Evolutionary conservation across 2,329 filamentous ascomycete genomes (phyloP).

Genomic region (Phialemoniopsis sp.): DNA sequence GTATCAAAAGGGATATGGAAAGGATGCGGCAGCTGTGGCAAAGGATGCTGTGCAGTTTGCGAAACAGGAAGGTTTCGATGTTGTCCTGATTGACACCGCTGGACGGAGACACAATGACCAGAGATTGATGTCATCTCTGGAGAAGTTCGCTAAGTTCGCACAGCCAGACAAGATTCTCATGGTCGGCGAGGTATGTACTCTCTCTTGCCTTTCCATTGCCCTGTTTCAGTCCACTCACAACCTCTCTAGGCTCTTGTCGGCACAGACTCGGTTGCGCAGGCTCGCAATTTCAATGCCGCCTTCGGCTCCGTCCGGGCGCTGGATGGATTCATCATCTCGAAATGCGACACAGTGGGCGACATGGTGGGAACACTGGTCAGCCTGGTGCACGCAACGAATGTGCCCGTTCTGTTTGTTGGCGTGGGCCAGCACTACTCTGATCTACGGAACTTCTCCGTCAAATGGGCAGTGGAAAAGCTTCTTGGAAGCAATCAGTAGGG

Average conservation of each 20-base stretch:
- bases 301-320: slow-evolving; percentile 78
- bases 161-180: slow-evolving; percentile 98
- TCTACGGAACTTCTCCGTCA: slow-evolving; percentile 64
- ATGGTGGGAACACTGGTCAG: slow-evolving; percentile 96
- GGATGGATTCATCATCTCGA: slow-evolving; percentile 97
- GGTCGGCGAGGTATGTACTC: slow-evolving; percentile 58
- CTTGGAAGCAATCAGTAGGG: slow-evolving; percentile 40
- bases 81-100: slow-evolving; percentile 95
- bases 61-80: slow-evolving; percentile 72
- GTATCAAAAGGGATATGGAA: slow-evolving; percentile 96
- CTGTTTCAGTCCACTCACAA: not conserved
- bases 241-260: slow-evolving; percentile 72
- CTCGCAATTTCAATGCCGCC: slow-evolving; percentile 90
- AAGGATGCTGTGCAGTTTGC: slow-evolving; percentile 88
- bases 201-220: not conserved
- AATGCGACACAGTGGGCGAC: slow-evolving; percentile 98
- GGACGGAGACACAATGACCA: slow-evolving; percentile 93
- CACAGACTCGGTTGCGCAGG: slow-evolving; percentile 92
- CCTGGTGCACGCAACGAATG: slow-evolving; percentile 95
- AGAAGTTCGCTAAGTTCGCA: slow-evolving; percentile 96
- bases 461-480: slow-evolving; percentile 65
- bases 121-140: slow-evolving; percentile 90
- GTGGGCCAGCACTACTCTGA: slow-evolving; percentile 68
- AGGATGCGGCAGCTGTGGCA: slow-evolving; percentile 92
- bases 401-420: slow-evolving; percentile 89